Evolutionary conservation across 495 filamentous ascomycete genomes (phyloP).

Genomic region (Penicillium coffeae): DNA sequence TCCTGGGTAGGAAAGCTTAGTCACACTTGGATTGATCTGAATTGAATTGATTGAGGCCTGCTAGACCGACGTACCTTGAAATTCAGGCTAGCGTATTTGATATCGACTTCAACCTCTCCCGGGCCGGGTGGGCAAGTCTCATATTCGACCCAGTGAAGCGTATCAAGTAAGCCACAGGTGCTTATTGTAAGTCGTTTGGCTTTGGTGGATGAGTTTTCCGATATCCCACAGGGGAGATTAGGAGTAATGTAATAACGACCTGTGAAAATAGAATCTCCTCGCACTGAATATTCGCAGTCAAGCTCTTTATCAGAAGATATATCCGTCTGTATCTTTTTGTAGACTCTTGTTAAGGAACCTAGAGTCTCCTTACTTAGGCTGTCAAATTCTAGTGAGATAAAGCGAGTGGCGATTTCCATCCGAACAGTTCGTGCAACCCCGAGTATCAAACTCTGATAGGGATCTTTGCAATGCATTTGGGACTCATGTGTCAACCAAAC

Average conservation of each 20-base stretch:
- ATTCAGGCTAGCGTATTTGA: conserved; percentile 25
- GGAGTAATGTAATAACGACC: too few species aligned
- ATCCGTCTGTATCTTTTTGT: too few species aligned
- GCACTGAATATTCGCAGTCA: too few species aligned
- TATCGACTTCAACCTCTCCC: conserved; percentile 30
- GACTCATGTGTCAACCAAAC: conserved; percentile 5
- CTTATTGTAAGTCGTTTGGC: neutral
- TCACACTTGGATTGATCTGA: neutral
- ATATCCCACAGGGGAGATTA: neutral
- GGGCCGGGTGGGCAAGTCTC: conserved; percentile 4
- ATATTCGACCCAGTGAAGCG: conserved; percentile 29
- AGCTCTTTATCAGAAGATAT: too few species aligned
- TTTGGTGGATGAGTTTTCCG: neutral
- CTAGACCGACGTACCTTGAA: conserved; percentile 34
- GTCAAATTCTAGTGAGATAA: too few species aligned
- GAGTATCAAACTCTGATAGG: neutral
- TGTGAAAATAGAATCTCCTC: too few species aligned
- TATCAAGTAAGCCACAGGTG: neutral
- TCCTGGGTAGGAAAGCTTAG: conserved; percentile 18
- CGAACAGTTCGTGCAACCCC: conserved; percentile 8
- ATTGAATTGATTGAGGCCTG: too few species aligned
- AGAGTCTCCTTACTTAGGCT: too few species aligned
- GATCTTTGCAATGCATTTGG: conserved; percentile 4
- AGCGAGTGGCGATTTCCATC: neutral
- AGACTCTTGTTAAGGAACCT: too few species aligned